Evolutionary conservation across 768 basidiomycete species (phyloP).

Genomic region (Leucocoprinus leucothites): DNA sequence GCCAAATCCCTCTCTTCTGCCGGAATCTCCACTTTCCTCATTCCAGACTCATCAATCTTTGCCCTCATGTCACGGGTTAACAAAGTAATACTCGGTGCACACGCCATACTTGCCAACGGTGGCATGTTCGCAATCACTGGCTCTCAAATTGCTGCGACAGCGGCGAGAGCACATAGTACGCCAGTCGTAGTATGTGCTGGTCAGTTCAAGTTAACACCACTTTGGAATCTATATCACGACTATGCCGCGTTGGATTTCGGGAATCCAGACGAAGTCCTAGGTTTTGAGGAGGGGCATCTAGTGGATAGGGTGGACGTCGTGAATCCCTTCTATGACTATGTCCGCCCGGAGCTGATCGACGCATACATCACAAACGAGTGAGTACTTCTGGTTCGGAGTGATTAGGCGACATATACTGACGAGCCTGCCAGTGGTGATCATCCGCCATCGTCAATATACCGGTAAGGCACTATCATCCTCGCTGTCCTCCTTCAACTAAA

Average conservation of each 20-base stretch:
- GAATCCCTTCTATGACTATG: slow-evolving; percentile 97
- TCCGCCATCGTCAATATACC: slow-evolving; percentile 90
- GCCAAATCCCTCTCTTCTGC: slow-evolving; percentile 75
- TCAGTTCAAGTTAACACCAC: slow-evolving; percentile 93
- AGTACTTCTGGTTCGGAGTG: slow-evolving; percentile 31
- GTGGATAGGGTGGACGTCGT: slow-evolving; percentile 89
- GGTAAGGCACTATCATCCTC: slow-evolving; percentile 44
- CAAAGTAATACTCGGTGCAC: slow-evolving; percentile 93
- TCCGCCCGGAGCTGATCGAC: slow-evolving; percentile 87
- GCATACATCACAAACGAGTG: slow-evolving; percentile 97
- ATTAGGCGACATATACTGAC: slow-evolving; percentile 3
- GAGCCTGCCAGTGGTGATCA: slow-evolving; percentile 76
- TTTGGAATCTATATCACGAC: slow-evolving; percentile 86
- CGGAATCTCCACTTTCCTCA: slow-evolving; percentile 91
- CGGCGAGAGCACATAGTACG: slow-evolving; percentile 86
- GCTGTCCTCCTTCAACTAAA: slow-evolving; percentile 12
- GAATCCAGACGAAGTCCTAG: slow-evolving; percentile 57
- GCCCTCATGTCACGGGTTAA: slow-evolving; percentile 96
- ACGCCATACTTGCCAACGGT: slow-evolving; percentile 95
- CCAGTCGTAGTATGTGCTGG: slow-evolving; percentile 93
- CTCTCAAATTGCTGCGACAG: slow-evolving; percentile 79
- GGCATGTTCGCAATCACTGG: slow-evolving; percentile 92
- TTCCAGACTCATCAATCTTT: slow-evolving; percentile 94
- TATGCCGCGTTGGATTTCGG: slow-evolving; percentile 83
- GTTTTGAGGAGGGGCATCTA: slow-evolving; percentile 74